Evolutionary conservation across 2,329 filamentous ascomycete species (phyloP), one percentile per base, ranked within the genome.

Genomic region (Amesomyces nigricolor): DNA sequence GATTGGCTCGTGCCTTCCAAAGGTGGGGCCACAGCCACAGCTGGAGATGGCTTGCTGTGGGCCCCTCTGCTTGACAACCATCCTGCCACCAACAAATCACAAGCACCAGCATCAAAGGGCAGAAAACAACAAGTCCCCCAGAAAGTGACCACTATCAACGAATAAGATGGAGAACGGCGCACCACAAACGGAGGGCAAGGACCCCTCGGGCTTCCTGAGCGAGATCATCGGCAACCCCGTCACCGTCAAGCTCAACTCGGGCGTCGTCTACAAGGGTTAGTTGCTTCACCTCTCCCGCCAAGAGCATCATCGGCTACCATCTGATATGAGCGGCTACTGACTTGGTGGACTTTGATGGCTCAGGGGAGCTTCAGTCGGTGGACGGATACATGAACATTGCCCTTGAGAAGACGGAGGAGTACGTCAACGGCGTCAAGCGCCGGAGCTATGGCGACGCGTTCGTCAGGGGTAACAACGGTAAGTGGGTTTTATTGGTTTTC

Each of bases 371-470:
- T 38, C 91, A 97, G 71, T 96, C 91, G 0, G 92, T 99, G 48
- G 94, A 99, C 72, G 94, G 94, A 51, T 99, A 97, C 75, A 99
- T 99, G 94, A 99, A 99, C 75, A 96, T 99, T 70, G 92, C 94
- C 11, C 82, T 99, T 30, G 94, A 99, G 73, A 94, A 96, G 75
- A 95, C 91, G 17, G 86, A 89, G 62, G 94, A 99, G 74, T 91
- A 86, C 65, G 87, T 96, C 63, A 87, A 95, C 67, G 92, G 91
- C 42, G 82, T 85, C 61, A 83, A 92, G 73, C 82, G 88, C 65
- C 82, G 89, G 66, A 88, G 82, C 53, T 96, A 96, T 70, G 92
- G 92, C 7, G 92, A 97, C 77, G 90, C 92, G 5, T 97, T 97
- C 71, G 88, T 97, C 56, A 82, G 92, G 71, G 92, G 92, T 64